phyloP scores from a whole-genome alignment of 495 filamentous ascomycete species.

The Neurospora sp. region DNA sequence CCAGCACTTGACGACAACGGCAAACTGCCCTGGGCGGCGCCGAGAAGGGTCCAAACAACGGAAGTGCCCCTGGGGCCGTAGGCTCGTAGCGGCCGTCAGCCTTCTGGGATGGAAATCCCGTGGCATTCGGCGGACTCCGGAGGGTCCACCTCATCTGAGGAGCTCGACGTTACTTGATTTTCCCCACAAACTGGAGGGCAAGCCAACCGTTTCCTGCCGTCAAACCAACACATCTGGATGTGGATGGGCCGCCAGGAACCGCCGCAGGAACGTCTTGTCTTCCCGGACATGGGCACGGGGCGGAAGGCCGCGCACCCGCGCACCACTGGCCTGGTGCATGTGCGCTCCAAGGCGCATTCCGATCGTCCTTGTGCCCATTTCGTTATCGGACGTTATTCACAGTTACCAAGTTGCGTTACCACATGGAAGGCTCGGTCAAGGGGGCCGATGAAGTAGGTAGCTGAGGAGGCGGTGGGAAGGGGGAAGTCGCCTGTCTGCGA shows the following conservation, averaged over 20 bases:
- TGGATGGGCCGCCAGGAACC: background rate
- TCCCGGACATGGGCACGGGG: background rate
- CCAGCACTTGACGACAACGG: background rate
- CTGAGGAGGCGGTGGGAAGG: background rate
- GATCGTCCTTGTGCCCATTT: background rate
- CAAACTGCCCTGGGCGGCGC: background rate
- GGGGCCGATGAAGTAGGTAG: background rate
- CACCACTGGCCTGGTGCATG: background rate
- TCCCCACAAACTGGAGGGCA: background rate
- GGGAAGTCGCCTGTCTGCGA: background rate
- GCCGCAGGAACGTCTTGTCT: background rate
- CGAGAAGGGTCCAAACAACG: background rate
- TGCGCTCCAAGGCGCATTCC: background rate
- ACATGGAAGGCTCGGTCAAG: background rate
- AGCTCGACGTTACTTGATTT: background rate
- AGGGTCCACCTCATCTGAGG: background rate
- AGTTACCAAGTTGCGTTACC: background rate
- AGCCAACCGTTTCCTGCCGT: background rate
- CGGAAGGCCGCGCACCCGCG: background rate
- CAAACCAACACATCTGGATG: background rate
- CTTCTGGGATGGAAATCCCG: background rate
- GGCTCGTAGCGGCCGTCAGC: background rate
- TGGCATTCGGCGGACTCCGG: background rate
- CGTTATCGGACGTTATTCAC: background rate
- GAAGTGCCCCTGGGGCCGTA: background rate